Evolutionary conservation across 805 yeast genomes (phyloP), one percentile per base, ranked within the genome.

Genomic region (Suhomyces sp.): DNA sequence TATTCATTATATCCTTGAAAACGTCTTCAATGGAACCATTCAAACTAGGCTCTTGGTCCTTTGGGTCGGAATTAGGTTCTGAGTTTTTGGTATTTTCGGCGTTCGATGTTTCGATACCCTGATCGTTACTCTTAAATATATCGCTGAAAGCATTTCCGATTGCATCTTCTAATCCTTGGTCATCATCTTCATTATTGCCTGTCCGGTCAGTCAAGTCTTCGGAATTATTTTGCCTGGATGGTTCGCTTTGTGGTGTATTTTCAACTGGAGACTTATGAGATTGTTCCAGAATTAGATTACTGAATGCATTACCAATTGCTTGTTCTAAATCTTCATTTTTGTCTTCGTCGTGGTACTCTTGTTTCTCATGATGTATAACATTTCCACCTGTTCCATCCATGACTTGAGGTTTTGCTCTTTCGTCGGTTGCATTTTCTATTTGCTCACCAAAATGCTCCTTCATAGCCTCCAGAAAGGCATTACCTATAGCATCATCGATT

Each of bases 221-320:
- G n/a, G 36, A 12, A n/a, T 6, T n/a, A 33, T n/a, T 33, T 33
- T 33, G 36, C 36, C 17, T 33, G 4, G 8, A 5, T n/a, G 36
- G 9, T n/a, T n/a, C 36, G 17, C 36, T 33, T n/a, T n/a, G 17
- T 33, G 6, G 17, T 33, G 17, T 4, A n/a, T 5, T 6, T 6
- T 33, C 36, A 9, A 29, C 8, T 6, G 36, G 36, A 2, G 36
- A n/a, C 42, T 38, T 38, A 6, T 38, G 42, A 38, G 42, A 17
- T 24, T 44, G 19, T 15, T 38, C 24, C 42, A 38, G 42, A 9
- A 15, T 26, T 33, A 36, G 22, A 15, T 26, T 42, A 48, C 41
- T 26, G 44, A 70, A 66, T 3, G 69, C 74, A 47, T 66, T 58
- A 5, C 72, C 74, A 23, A 70, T 70, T 19, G 69, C 72, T 27